These are phyloP conservation scores for Solanum ossicruentum DNA, from an alignment of 257 asterid genomes.

Conservation along the genomic window DNA sequence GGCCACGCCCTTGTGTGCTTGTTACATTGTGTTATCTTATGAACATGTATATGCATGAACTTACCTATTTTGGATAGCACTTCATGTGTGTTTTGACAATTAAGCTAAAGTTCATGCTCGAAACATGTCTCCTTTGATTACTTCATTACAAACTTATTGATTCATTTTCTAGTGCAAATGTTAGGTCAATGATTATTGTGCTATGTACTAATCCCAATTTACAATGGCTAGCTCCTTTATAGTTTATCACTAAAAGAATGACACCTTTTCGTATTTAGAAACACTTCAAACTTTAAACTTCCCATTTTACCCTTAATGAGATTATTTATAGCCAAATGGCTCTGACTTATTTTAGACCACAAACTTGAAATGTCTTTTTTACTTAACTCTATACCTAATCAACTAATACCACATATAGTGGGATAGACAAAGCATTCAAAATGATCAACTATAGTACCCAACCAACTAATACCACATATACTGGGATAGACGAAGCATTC, in stretches of 20 bases:
- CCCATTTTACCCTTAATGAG: background rate
- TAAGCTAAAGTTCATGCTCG: background rate
- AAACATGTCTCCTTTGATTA: background rate
- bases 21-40: background rate
- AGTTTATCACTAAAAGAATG: background rate
- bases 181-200: background rate
- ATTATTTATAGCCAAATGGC: background rate
- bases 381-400: background rate
- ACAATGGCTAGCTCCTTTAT: background rate
- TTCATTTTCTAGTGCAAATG: background rate
- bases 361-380: background rate
- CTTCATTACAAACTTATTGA: background rate
- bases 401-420: background rate
- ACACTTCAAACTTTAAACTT: background rate
- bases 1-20: background rate
- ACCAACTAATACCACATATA: background rate
- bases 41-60: background rate
- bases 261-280: background rate
- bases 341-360: background rate
- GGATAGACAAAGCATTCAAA: background rate
- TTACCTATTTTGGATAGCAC: background rate
- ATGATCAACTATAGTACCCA: background rate
- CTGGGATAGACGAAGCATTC: background rate
- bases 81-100: background rate
- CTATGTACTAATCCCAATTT: background rate